These are phyloP conservation scores for Combretum micranthum DNA, from an alignment of 345 rosid species.

Conservation along the genomic window DNA sequence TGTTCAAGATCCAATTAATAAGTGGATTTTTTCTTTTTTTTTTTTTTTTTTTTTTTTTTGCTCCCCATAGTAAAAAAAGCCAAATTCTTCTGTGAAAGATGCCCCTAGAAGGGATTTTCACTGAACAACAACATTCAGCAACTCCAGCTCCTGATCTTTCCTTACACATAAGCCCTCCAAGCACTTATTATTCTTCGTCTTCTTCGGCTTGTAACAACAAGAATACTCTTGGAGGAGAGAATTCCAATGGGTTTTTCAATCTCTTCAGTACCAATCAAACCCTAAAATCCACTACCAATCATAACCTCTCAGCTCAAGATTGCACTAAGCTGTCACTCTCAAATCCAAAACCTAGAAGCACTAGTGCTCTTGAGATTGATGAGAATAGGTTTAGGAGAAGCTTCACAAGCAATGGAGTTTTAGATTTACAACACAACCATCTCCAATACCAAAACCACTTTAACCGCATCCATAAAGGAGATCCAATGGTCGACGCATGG, in stretches of 20 bases:
- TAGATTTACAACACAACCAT: slow-evolving; percentile 14
- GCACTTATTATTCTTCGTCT: slow-evolving; percentile 12
- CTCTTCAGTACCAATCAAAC: slow-evolving; percentile 7
- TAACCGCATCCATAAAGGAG: slow-evolving; percentile 21
- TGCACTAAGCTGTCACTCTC: slow-evolving; percentile 40
- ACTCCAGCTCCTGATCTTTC: slow-evolving; percentile 63
- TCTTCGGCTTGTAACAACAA: slow-evolving; percentile 11
- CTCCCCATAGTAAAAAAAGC: not conserved
- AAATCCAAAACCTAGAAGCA: slow-evolving; percentile 14
- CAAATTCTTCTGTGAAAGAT: slow-evolving; percentile 9
- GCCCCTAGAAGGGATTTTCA: slow-evolving; percentile 49
- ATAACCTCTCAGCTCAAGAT: slow-evolving; percentile 15
- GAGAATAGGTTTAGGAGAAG: too few relatives aligned
- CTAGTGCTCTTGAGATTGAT: too few relatives aligned
- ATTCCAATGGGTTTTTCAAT: slow-evolving; percentile 6
- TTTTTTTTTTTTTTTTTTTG: too few relatives aligned
- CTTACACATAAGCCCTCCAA: slow-evolving; percentile 62
- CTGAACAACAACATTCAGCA: slow-evolving; percentile 33
- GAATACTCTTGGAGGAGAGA: slow-evolving; percentile 1
- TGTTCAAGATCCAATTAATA: too few relatives aligned
- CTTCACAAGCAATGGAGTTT: too few relatives aligned
- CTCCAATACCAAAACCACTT: slow-evolving; percentile 8
- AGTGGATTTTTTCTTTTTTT: too few relatives aligned
- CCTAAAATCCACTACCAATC: slow-evolving; percentile 14
- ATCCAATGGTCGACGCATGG: slow-evolving; percentile 21